Evolutionary conservation across 768 basidiomycete genomes (phyloP), one percentile per base, ranked within the genome.

Genomic region (Krasilnikovozyma curviuscula): DNA sequence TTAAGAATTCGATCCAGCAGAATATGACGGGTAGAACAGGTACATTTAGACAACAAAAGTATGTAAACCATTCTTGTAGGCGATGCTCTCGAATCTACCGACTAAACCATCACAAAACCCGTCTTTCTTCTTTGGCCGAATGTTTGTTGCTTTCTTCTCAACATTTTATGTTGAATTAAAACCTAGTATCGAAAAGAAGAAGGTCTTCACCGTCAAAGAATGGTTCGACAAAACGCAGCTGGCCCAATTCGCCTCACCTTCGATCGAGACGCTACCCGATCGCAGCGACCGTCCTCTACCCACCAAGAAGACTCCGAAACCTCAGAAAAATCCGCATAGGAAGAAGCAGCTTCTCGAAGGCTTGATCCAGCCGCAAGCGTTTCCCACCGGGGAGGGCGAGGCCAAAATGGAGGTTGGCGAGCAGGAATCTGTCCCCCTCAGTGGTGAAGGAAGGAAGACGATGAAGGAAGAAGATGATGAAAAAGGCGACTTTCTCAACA

Each of bases 1-100:
- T 98, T 52, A 78, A 76, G 66, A 74, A 75, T 14, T 88, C 93
- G 2, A 97, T 97, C 56, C 85, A 88, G 61, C 91, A 97, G 62
- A 77, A 79, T 61, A 85, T 95, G 78, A 67, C 78, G 33, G 91
- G 91, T 8, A 44, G 74, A 46, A 76, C 75, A 5, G 91, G 91
- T 2, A 71, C 89, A 6, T 97, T 85, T 63, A 76, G 83, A 19
- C 79, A 84, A 56, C 76, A 84, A 65, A 97, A 93, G 54, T 55
- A 38, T 43, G 54, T 38, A n/a, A n/a, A n/a, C n/a, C n/a, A n/a
- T n/a, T n/a, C n/a, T n/a, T n/a, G n/a, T n/a, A n/a, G n/a, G n/a
- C n/a, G n/a, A n/a, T n/a, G n/a, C n/a, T n/a, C n/a, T n/a, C n/a
- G n/a, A n/a, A n/a, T n/a, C n/a, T n/a, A n/a, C 27, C 21, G 34